Evolutionary conservation across 352 stramenopile genomes (phyloP), one percentile per base, ranked within the genome.

Genomic region (Pythium grandisporangium): DNA sequence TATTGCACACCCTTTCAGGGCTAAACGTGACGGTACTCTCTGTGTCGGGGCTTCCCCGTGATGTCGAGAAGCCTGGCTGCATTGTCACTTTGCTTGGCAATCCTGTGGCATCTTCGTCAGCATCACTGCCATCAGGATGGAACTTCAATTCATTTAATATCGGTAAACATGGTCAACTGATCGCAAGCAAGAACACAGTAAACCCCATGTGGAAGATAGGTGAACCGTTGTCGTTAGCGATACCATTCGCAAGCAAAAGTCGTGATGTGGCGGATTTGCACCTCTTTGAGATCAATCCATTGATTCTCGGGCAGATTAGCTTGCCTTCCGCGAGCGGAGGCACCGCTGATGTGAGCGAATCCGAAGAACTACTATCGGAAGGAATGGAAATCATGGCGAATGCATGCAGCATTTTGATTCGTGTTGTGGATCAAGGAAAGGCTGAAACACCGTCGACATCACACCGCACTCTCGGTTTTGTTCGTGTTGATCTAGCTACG

Each of bases 71-170:
- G 0, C 66, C 67, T 20, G 42, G 53, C 6, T 80, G 66, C 32
- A 35, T 75, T 2, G 45, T 87, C 3, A 74, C 67, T 4, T 47
- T 81, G n/a, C 17, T 83, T 6, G 66, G 61, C 3, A 75, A 70
- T 23, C 56, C 57, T 3, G 41, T 27, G 8, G 39, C 45, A 1
- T 25, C 25, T 16, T 37, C 55, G 5, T 38, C 44, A 4, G n/a
- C n/a, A n/a, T n/a, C n/a, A n/a, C n/a, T n/a, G n/a, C n/a, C n/a
- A n/a, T n/a, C n/a, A n/a, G n/a, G n/a, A n/a, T n/a, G n/a, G n/a
- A n/a, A n/a, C n/a, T n/a, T n/a, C n/a, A n/a, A n/a, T n/a, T n/a
- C n/a, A n/a, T n/a, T n/a, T n/a, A 26, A 30, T 14, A 42, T 64
- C 2, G 55, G 49, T n/a, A 24, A 30, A 3, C 40, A 47, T 4